These are phyloP conservation scores for Umbilicaria muhlenbergii DNA, from an alignment of 495 filamentous ascomycete species.

Conservation along the genomic window DNA sequence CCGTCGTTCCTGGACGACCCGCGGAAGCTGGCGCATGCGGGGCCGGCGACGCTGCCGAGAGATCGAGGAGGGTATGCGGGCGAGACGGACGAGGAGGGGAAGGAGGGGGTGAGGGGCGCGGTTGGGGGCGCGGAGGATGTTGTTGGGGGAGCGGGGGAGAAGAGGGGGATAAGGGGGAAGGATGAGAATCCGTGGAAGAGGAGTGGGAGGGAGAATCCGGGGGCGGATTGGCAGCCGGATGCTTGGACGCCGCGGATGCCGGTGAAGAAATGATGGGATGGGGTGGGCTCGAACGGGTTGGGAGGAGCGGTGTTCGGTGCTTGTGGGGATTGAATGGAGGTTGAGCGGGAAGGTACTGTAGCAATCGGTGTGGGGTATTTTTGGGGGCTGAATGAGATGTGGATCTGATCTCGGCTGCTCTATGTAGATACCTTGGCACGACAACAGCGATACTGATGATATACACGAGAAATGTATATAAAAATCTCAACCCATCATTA, in stretches of 20 bases:
- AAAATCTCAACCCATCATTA: too few species aligned
- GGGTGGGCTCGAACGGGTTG: background rate
- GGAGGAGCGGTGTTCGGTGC: background rate
- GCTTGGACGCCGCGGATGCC: slow-evolving; percentile 41
- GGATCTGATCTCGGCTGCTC: background rate
- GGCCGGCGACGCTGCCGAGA: slow-evolving; percentile 20
- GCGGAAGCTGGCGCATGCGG: slow-evolving; percentile 25
- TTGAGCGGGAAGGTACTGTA: slow-evolving; percentile 1
- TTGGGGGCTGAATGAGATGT: background rate
- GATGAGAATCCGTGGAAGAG: slow-evolving; percentile 43
- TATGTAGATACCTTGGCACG: too few species aligned
- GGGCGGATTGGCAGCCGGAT: slow-evolving; percentile 65
- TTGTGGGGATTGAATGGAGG: slow-evolving; percentile 4
- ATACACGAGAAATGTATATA: too few species aligned
- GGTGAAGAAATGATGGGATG: background rate
- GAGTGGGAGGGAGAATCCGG: slow-evolving; percentile 31
- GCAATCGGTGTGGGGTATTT: background rate
- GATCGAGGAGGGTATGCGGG: slow-evolving; percentile 18
- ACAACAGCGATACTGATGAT: too few species aligned
- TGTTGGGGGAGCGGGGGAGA: slow-evolving; percentile 11
- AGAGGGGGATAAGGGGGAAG: slow-evolving; percentile 9
- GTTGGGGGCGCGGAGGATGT: slow-evolving; percentile 16
- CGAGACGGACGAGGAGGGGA: slow-evolving; percentile 1
- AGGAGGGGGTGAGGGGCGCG: slow-evolving; percentile 12
- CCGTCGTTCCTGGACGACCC: slow-evolving; percentile 46